A percentile compares a stretch with the other conserved stretches of the same genome.
Conservation (phyloP, 1,139 yeast genomes). For the Saccharomyces hybrid region DNA sequence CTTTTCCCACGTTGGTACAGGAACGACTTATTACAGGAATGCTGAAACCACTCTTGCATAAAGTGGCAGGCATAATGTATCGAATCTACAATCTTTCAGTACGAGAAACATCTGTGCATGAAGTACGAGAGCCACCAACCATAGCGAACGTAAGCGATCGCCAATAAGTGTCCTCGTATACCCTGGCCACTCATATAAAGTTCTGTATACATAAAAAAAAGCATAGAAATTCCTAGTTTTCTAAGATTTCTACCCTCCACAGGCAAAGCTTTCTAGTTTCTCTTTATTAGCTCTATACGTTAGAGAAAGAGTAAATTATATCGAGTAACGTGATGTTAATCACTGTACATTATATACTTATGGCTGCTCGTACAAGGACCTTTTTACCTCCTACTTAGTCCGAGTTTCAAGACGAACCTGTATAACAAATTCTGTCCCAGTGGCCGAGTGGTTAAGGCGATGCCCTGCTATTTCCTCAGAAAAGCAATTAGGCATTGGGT, state of each 20-base stretch:
- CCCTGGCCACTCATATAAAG: background rate
- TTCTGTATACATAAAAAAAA: background rate
- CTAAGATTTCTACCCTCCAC: background rate
- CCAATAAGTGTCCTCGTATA: background rate
- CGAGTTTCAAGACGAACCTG: background rate
- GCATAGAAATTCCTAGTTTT: background rate
- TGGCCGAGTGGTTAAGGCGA: constrained; percentile 89
- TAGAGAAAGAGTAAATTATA: background rate
- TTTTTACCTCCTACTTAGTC: no score
- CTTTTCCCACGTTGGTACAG: background rate
- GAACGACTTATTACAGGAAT: background rate
- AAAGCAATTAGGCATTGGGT: constrained; percentile 43
- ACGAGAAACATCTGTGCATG: background rate
- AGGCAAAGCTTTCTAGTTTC: background rate
- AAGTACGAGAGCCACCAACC: background rate
- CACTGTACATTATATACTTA: background rate
- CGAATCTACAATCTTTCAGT: background rate
- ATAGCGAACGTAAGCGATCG: background rate
- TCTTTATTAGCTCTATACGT: background rate
- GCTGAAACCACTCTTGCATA: background rate
- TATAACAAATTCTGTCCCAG: constrained; percentile 38
- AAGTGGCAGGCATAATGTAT: background rate
- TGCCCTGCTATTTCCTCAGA: constrained; percentile 55
- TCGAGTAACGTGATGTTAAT: background rate
- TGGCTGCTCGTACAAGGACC: background rate